Evolutionary conservation across 768 basidiomycete genomes (phyloP), one percentile per base, ranked within the genome.

Genomic region (Suillus decipiens): DNA sequence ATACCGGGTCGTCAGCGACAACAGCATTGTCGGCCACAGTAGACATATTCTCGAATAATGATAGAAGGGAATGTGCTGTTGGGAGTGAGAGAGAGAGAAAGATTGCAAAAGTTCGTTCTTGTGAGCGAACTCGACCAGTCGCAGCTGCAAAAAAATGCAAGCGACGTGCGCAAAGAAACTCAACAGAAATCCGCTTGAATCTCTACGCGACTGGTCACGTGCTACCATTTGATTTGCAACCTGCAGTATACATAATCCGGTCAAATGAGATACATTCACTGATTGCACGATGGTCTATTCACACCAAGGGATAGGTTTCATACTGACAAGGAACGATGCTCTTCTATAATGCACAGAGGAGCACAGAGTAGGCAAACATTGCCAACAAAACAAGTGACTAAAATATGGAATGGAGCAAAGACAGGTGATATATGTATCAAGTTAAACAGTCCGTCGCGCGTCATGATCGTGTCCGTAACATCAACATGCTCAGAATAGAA

Each of bases 401-500:
- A 31, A 57, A 41, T 57, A 41, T 12, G 56, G 24, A 53, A 28
- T 24, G 39, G 36, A 41, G 56, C 24, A 57, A 57, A 28, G 56
- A 55, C 61, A 69, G 66, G 58, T 57, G 53, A 67, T 71, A 53
- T n/a, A n/a, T 66, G 66, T 66, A 67, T 59, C 64, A 61, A 63
- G 64, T 66, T 42, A 63, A 66, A 66, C 71, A 57, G 62, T 63
- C 47, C 67, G 47, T 64, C 56, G 15, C 66, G 45, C 14, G 58
- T 67, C 65, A 53, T 70, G 39, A 53, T 53, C 48, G 65, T 55
- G 9, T 5, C 59, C 24, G 24, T 2, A 54, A n/a, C 15, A 14
- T 8, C 56, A 19, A 57, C 1, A 50, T 37, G 62, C 62, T 78
- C 73, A 84, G 61, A 85, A 76, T 24, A 86, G 74, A 56, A 77